These are phyloP conservation scores for Verticillium nonalfalfae DNA, from an alignment of 2,329 filamentous ascomycete species.

Conservation along the genomic window DNA sequence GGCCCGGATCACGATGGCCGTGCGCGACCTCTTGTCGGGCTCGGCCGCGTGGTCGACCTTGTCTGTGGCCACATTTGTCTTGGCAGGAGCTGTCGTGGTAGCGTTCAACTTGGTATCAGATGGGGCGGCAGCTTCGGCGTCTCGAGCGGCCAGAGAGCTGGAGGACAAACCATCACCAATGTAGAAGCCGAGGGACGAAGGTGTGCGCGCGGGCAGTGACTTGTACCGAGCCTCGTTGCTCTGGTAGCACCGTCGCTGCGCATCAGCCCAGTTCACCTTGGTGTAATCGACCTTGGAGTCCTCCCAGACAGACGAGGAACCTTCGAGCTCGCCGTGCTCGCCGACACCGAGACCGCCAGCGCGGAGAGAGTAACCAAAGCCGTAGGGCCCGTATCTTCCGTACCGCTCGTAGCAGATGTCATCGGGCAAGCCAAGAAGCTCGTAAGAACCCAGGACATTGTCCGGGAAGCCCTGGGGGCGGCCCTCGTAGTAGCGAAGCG, in stretches of 20 bases:
- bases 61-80: not conserved
- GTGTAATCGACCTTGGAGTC: conserved; percentile 70
- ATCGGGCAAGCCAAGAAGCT: conserved; percentile 69
- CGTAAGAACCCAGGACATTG: conserved; percentile 79
- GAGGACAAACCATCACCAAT: conserved; percentile 28
- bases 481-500: conserved; percentile 68
- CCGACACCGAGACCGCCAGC: conserved; percentile 81
- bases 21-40: conserved; percentile 44
- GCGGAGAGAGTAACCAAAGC: conserved; percentile 74
- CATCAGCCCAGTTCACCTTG: conserved; percentile 70
- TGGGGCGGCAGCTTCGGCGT: not conserved
- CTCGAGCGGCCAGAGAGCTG: conserved; percentile 12
- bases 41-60: conserved; percentile 15
- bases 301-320: conserved; percentile 73
- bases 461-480: conserved; percentile 80
- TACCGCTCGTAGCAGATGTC: conserved; percentile 92
- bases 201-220: conserved; percentile 29
- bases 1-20: conserved; percentile 73
- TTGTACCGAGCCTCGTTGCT: conserved; percentile 67
- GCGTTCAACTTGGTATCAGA: not conserved
- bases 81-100: not conserved
- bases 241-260: conserved; percentile 66
- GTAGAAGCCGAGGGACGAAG: conserved; percentile 44
- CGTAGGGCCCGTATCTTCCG: conserved; percentile 83
- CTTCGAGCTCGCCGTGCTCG: conserved; percentile 76